Evolutionary conservation across 345 rosid species (phyloP).

Genomic region (Eucalyptus leucophloia): DNA sequence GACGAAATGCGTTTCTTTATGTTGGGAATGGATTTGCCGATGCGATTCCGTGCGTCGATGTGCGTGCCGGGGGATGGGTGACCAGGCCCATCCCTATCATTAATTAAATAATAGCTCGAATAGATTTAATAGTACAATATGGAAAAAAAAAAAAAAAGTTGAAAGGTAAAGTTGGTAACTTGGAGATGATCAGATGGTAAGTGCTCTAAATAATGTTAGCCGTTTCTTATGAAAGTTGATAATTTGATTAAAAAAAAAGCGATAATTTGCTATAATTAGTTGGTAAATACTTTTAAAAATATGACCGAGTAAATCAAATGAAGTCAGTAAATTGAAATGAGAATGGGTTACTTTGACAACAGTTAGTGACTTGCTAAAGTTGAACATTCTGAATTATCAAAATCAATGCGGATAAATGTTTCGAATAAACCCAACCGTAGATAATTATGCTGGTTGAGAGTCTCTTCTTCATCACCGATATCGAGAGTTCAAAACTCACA

Average conservation of each 20-base stretch:
- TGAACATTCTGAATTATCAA: background rate
- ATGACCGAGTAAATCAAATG: background rate
- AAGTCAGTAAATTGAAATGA: background rate
- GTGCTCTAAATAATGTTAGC: background rate
- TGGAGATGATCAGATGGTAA: background rate
- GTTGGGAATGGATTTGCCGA: background rate
- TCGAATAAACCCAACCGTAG: too few species aligned
- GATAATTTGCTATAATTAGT: background rate
- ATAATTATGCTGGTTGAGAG: rapidly evolving
- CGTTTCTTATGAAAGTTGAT: too few species aligned
- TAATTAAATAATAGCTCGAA: background rate
- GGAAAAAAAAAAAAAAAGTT: background rate
- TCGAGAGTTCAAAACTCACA: rapidly evolving
- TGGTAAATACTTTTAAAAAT: background rate
- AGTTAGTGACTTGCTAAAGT: background rate
- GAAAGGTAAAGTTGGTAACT: background rate
- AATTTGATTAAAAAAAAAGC: background rate
- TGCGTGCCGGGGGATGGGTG: background rate
- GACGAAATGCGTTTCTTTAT: background rate
- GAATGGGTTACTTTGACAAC: background rate
- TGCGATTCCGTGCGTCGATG: background rate
- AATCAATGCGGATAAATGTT: background rate
- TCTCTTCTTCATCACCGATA: too few species aligned
- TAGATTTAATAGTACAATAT: background rate
- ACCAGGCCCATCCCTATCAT: background rate